A percentile compares a stretch with the other conserved stretches of the same genome.
phyloP scores from a whole-genome alignment of 2,329 filamentous ascomycete species.

The Lasiodiplodia gonubiensis region DNA sequence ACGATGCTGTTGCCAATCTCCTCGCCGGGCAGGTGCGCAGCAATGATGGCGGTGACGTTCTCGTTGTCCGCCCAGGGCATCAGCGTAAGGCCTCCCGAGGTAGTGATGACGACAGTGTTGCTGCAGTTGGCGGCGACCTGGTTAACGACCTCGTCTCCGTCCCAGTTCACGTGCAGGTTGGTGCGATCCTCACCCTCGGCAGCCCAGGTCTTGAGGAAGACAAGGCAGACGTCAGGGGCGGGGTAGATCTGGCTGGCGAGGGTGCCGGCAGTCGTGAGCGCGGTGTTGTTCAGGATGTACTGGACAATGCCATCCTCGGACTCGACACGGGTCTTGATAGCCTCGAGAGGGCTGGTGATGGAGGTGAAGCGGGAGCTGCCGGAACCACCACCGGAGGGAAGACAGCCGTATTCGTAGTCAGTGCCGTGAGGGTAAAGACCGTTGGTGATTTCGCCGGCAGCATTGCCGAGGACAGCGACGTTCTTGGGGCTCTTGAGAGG shows the following conservation, averaged over 20 bases:
- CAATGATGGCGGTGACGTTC: constrained; percentile 42
- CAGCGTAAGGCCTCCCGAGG: constrained; percentile 51
- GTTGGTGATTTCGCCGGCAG: constrained; percentile 54
- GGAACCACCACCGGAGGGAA: constrained; percentile 49
- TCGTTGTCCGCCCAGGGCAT: constrained; percentile 50
- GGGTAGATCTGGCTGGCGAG: constrained; percentile 34
- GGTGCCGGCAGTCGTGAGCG: constrained; percentile 10
- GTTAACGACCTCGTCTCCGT: constrained; percentile 35
- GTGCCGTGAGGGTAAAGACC: constrained; percentile 49
- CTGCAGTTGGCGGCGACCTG: constrained; percentile 53
- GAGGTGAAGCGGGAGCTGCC: constrained; percentile 48
- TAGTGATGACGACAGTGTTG: constrained; percentile 59
- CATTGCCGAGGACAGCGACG: constrained; percentile 58
- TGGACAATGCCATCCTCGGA: constrained; percentile 16
- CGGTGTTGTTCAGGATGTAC: constrained; percentile 29
- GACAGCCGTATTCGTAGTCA: constrained; percentile 50
- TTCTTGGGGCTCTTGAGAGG: constrained; percentile 59
- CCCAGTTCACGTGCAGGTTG: constrained; percentile 50
- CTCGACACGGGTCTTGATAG: constrained; percentile 42
- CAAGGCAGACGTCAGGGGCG: constrained; percentile 56
- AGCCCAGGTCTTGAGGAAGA: constrained; percentile 64
- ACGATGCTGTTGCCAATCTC: constrained; percentile 83
- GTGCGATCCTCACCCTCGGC: constrained; percentile 52
- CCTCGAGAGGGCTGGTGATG: constrained; percentile 50
- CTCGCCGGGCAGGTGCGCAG: constrained; percentile 37